Percentiles rank a stretch among this genome's conserved stretches.
Evolutionary conservation across 768 basidiomycete species (phyloP).

Genomic region (Boletus edulis): DNA sequence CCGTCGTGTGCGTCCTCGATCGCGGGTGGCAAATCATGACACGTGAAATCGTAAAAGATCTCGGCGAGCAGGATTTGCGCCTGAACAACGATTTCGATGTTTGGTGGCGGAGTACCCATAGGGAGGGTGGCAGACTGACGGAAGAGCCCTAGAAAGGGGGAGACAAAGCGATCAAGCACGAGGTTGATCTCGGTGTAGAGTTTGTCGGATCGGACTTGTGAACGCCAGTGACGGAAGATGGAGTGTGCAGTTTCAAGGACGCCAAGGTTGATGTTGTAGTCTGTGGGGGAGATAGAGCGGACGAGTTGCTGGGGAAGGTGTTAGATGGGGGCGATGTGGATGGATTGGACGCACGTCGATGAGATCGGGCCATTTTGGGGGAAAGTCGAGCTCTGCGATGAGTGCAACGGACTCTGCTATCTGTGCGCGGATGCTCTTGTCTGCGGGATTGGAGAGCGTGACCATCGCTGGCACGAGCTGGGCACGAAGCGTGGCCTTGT

Average conservation of each 20-base stretch:
- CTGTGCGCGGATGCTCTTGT: slow-evolving; percentile 76
- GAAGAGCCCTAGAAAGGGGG: slow-evolving; percentile 83
- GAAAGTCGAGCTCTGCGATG: slow-evolving; percentile 92
- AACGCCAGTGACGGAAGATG: slow-evolving; percentile 92
- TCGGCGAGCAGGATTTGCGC: slow-evolving; percentile 77
- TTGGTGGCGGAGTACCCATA: slow-evolving; percentile 38
- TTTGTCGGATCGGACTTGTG: slow-evolving; percentile 81
- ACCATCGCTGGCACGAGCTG: slow-evolving; percentile 94
- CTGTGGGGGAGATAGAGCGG: slow-evolving; percentile 68
- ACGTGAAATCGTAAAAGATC: slow-evolving; percentile 91
- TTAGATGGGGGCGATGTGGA: slow-evolving; percentile 11
- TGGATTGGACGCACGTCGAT: slow-evolving; percentile 68
- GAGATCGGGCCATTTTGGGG: slow-evolving; percentile 83
- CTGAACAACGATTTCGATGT: slow-evolving; percentile 59
- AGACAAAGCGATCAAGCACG: slow-evolving; percentile 80
- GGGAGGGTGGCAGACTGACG: slow-evolving; percentile 57
- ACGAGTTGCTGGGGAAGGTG: slow-evolving; percentile 76
- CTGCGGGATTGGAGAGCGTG: slow-evolving; percentile 65
- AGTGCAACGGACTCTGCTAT: slow-evolving; percentile 91
- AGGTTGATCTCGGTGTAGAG: slow-evolving; percentile 91
- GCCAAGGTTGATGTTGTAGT: slow-evolving; percentile 85
- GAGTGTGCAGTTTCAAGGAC: slow-evolving; percentile 95
- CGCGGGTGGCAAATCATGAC: slow-evolving; percentile 91
- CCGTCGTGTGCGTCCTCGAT: slow-evolving; percentile 83
- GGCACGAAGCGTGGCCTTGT: slow-evolving; percentile 69